Percentiles rank a stretch among this genome's conserved stretches.
Evolutionary conservation across 1,284 basidiomycete species (phyloP).

Genomic region (Athelia psychrophila): DNA sequence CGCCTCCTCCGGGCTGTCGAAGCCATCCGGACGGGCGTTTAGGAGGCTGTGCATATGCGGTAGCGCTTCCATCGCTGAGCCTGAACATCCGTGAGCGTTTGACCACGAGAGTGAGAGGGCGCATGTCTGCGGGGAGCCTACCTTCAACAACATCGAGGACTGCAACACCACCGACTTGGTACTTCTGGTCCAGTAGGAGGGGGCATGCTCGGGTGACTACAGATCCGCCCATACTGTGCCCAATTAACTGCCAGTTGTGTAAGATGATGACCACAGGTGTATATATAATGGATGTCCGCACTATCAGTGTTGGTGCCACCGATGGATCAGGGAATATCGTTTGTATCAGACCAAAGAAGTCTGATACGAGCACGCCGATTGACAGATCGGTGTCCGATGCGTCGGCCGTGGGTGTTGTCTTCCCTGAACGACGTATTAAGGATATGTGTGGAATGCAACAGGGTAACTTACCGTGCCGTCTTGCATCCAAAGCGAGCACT

Average conservation of each 20-base stretch:
- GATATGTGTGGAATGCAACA: slow-evolving; percentile 4
- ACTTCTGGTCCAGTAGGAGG: slow-evolving; percentile 62
- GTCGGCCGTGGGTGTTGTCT: slow-evolving; percentile 44
- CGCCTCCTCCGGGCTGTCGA: slow-evolving; percentile 79
- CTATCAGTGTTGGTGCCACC: slow-evolving; percentile 70
- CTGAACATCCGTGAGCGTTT: slow-evolving; percentile 36
- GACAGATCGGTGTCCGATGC: slow-evolving; percentile 66
- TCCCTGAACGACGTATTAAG: too few species aligned
- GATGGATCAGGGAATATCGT: slow-evolving; percentile 67
- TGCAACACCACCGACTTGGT: slow-evolving; percentile 76
- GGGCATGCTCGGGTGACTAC: slow-evolving; percentile 77
- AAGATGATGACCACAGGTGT: slow-evolving; percentile 4
- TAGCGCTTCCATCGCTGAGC: slow-evolving; percentile 91
- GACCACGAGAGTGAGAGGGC: neutral
- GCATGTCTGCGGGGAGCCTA: slow-evolving; percentile 21
- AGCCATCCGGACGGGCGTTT: slow-evolving; percentile 82
- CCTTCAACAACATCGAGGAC: slow-evolving; percentile 98
- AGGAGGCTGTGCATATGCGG: slow-evolving; percentile 89
- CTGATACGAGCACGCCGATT: slow-evolving; percentile 66
- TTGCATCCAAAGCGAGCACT: slow-evolving; percentile 79
- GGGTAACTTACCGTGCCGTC: slow-evolving; percentile 79
- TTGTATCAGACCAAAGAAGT: slow-evolving; percentile 68
- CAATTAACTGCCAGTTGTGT: slow-evolving; percentile 57
- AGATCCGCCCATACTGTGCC: slow-evolving; percentile 91
- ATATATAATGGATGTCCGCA: slow-evolving; percentile 31